These are phyloP conservation scores for Aspergillus floridensis DNA, from an alignment of 2,329 filamentous ascomycete genomes.

Conservation along the genomic window DNA sequence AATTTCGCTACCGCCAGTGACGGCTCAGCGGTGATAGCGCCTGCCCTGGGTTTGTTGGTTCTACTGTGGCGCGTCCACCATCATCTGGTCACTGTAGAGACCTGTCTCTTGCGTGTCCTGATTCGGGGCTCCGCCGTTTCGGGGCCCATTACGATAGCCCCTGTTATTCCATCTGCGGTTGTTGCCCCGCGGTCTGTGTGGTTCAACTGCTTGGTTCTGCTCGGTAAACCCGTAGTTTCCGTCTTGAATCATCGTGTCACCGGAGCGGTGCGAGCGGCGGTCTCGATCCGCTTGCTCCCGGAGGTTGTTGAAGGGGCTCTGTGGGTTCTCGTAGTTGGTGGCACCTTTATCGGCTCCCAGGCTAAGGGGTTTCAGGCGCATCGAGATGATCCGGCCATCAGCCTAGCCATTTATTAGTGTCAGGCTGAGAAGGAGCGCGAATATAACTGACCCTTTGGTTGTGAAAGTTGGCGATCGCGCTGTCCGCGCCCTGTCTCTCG, in stretches of 20 bases:
- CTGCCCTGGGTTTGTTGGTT: conserved; percentile 21
- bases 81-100: conserved; percentile 43
- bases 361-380: conserved; percentile 50
- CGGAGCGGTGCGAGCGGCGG: conserved; percentile 34
- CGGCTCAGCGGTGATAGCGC: conserved; percentile 13
- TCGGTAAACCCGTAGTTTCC: conserved; percentile 40
- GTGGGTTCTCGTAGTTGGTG: conserved; percentile 1
- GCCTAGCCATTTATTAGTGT: conserved; percentile 45
- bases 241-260: conserved; percentile 37
- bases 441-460: conserved; percentile 54
- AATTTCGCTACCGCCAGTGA: neutral
- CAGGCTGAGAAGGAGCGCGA: neutral
- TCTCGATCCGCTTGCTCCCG: conserved; percentile 43
- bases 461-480: conserved; percentile 61
- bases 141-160: conserved; percentile 13
- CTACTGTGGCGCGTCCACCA: conserved; percentile 36
- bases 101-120: conserved; percentile 21
- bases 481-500: conserved; percentile 56
- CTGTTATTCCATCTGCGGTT: conserved; percentile 14
- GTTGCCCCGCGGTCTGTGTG: conserved; percentile 7
- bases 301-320: conserved; percentile 32
- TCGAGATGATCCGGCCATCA: conserved; percentile 58
- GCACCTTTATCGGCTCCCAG: conserved; percentile 7
- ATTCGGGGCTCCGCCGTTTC: conserved; percentile 11
- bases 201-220: conserved; percentile 12